phyloP scores from a whole-genome alignment of 192 early-diverging fungal genomes.

The Podila verticillata region DNA sequence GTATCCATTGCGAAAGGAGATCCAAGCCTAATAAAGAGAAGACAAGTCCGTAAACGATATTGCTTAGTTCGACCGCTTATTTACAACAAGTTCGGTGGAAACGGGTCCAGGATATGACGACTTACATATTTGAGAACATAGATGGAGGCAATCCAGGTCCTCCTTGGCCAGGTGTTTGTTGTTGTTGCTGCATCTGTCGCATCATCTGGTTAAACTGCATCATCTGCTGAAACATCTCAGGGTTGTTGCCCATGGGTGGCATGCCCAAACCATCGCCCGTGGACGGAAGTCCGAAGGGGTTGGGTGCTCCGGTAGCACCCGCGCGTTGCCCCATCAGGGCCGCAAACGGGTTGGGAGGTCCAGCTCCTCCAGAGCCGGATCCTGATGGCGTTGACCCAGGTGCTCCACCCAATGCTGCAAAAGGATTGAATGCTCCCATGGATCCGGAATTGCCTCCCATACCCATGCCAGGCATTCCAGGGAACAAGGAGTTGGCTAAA shows the following conservation, averaged over 20 bases:
- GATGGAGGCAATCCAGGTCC: conserved; percentile 6
- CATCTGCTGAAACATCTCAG: conserved; percentile 53
- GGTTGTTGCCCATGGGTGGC: conserved; percentile 25
- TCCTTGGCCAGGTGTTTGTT: neutral
- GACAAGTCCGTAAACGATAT: neutral
- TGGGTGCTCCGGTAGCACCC: conserved; percentile 11
- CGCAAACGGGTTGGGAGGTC: conserved; percentile 15
- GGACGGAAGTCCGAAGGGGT: conserved; percentile 31
- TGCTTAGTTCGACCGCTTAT: neutral
- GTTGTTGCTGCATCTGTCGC: conserved; percentile 45
- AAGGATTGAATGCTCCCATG: conserved; percentile 27
- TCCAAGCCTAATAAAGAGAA: neutral
- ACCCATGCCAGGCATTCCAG: conserved; percentile 13
- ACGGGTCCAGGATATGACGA: neutral
- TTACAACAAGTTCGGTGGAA: neutral
- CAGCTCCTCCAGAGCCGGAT: neutral
- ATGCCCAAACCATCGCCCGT: conserved; percentile 4
- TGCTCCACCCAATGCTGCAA: conserved; percentile 22
- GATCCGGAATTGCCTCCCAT: conserved; percentile 12
- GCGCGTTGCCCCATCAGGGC: conserved; percentile 26
- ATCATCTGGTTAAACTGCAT: conserved; percentile 52
- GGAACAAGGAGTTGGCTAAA: conserved; percentile 1
- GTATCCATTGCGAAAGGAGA: conserved; percentile 2
- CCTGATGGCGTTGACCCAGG: neutral
- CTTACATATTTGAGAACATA: conserved; percentile 33